phyloP scores from a whole-genome alignment of 805 yeast genomes.

The Myxozyma monticola region DNA sequence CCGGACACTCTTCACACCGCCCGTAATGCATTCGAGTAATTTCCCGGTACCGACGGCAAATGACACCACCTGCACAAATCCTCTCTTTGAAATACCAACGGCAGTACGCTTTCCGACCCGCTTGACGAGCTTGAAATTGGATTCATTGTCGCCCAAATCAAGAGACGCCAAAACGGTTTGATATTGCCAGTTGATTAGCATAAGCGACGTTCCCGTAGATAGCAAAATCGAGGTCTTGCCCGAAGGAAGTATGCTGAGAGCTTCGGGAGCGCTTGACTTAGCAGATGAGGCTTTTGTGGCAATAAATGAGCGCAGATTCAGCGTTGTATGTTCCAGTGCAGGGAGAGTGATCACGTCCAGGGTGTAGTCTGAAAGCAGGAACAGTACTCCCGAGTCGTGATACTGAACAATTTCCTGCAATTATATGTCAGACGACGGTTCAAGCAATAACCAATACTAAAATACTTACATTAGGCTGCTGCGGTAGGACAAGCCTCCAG shows the following conservation, averaged over 20 bases:
- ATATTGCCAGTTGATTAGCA: slow-evolving; percentile 24
- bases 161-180: slow-evolving; percentile 15
- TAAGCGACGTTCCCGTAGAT: slow-evolving; percentile 14
- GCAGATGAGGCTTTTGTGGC: slow-evolving; percentile 1
- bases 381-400: slow-evolving; percentile 21
- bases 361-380: slow-evolving; percentile 6
- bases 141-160: slow-evolving; percentile 4
- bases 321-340: slow-evolving; percentile 2
- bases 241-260: slow-evolving; percentile 14
- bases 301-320: slow-evolving; percentile 18
- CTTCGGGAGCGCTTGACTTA: neutral
- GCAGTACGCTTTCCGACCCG: slow-evolving; percentile 21
- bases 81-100: slow-evolving; percentile 13
- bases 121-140: slow-evolving; percentile 6
- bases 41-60: slow-evolving; percentile 22
- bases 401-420: slow-evolving; percentile 18
- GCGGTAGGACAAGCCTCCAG: slow-evolving; percentile 7
- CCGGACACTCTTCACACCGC: slow-evolving; percentile 14
- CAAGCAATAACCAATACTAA: neutral
- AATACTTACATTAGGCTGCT: slow-evolving; percentile 8
- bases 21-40: slow-evolving; percentile 24
- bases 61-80: slow-evolving; percentile 14
- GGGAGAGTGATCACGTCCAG: slow-evolving; percentile 19
- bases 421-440: too few species aligned
- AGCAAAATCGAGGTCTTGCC: slow-evolving; percentile 19